A percentile compares a stretch with the other conserved stretches of the same genome.
Evolutionary conservation across 352 stramenopile genomes (phyloP).

Genomic region (Pythium monospermum): DNA sequence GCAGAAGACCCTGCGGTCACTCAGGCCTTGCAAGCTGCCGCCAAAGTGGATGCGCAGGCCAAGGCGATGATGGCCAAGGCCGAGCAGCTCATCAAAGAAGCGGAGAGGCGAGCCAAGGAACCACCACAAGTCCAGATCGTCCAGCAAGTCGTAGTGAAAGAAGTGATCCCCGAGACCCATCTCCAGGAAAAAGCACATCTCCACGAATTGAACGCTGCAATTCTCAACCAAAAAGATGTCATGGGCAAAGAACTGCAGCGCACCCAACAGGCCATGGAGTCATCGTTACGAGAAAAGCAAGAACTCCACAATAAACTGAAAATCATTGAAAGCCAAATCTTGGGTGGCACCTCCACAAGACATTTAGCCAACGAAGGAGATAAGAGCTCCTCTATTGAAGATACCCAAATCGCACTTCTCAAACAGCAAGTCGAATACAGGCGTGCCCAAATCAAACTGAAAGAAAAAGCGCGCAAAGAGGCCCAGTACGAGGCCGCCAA

Average conservation of each 20-base stretch:
- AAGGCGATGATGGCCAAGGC: constrained; percentile 75
- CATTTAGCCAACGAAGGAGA: constrained; percentile 3
- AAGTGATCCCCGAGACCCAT: constrained; percentile 71
- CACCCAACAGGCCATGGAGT: constrained; percentile 67
- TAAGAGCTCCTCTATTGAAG: constrained; percentile 17
- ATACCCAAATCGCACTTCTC: constrained; percentile 69
- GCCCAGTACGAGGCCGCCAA: constrained; percentile 54
- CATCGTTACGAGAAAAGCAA: constrained; percentile 53
- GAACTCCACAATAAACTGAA: constrained; percentile 56
- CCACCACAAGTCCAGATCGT: constrained; percentile 41
- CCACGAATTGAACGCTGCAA: constrained; percentile 54
- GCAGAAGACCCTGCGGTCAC: constrained; percentile 35
- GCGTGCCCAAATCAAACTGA: constrained; percentile 72
- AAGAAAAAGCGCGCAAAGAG: constrained; percentile 69
- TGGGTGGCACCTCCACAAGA: constrained; percentile 36
- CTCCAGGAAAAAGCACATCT: constrained; percentile 60
- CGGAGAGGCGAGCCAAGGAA: constrained; percentile 29
- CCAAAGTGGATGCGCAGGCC: constrained; percentile 53
- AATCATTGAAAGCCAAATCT: constrained; percentile 81
- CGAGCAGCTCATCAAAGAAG: constrained; percentile 61
- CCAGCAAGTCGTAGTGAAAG: constrained; percentile 67
- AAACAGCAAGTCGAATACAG: constrained; percentile 82
- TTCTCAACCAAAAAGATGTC: constrained; percentile 59
- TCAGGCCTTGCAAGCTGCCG: constrained; percentile 39
- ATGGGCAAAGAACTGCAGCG: constrained; percentile 74